Conservation (phyloP, 2,329 filamentous ascomycete genomes). For the Colletotrichum agaves region DNA sequence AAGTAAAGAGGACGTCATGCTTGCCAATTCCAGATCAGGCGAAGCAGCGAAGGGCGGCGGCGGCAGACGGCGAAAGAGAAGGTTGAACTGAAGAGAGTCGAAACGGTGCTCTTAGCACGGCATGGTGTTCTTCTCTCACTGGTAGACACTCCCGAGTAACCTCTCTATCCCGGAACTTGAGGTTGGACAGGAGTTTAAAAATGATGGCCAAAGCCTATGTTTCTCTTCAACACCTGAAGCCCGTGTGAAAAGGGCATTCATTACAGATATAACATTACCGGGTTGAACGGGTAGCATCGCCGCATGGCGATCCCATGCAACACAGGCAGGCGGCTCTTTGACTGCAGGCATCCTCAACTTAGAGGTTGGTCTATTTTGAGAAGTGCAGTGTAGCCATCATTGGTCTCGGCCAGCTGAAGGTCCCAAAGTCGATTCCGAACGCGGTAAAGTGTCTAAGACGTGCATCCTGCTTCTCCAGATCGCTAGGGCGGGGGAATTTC, state of each 20-base stretch:
- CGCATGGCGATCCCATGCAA: slow-evolving; percentile 24
- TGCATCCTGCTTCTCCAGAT: slow-evolving; percentile 26
- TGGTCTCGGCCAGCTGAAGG: background rate
- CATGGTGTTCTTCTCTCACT: slow-evolving; percentile 16
- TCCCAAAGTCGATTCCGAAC: background rate
- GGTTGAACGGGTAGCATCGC: slow-evolving; percentile 2
- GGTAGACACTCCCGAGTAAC: background rate
- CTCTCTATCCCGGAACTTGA: too few relatives aligned
- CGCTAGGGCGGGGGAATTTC: slow-evolving; percentile 16
- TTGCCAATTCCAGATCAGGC: too few relatives aligned
- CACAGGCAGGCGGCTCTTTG: slow-evolving; percentile 31
- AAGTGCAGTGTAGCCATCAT: slow-evolving; percentile 11
- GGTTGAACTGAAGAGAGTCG: too few relatives aligned
- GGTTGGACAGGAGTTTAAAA: too few relatives aligned
- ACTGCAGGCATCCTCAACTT: background rate
- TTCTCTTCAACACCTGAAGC: too few relatives aligned
- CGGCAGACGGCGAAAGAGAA: too few relatives aligned
- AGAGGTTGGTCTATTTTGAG: slow-evolving; percentile 18
- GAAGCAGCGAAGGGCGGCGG: too few relatives aligned
- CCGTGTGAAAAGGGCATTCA: too few relatives aligned
- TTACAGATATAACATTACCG: slow-evolving; percentile 21
- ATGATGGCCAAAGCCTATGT: too few relatives aligned
- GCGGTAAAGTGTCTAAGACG: slow-evolving; percentile 2
- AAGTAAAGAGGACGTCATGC: too few relatives aligned
- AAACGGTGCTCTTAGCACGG: too few relatives aligned